Evolutionary conservation across 495 filamentous ascomycete species (phyloP).

Genomic region (Neurospora sp.): DNA sequence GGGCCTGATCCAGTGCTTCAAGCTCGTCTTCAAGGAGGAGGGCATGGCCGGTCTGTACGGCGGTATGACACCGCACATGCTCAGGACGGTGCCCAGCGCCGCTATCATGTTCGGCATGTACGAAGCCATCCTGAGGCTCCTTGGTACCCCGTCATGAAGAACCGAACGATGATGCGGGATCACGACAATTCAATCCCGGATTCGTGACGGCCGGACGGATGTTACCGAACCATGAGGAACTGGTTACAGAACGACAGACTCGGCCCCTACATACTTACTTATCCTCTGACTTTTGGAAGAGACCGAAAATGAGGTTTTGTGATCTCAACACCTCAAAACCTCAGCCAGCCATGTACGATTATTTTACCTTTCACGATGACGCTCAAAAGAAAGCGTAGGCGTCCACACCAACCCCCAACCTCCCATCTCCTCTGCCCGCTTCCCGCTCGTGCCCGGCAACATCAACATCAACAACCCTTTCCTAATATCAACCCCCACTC

Average conservation of each 20-base stretch:
- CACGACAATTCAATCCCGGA: neutral
- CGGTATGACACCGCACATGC: constrained; percentile 75
- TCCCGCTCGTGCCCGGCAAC: neutral
- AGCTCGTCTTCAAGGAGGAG: constrained; percentile 73
- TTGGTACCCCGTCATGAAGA: constrained; percentile 20
- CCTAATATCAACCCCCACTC: neutral
- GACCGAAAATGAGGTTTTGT: neutral
- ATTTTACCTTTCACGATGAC: neutral
- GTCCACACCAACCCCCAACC: neutral
- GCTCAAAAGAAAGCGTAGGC: neutral
- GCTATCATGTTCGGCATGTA: constrained; percentile 92
- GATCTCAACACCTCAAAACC: neutral
- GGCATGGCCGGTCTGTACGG: constrained; percentile 74
- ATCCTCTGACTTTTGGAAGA: neutral
- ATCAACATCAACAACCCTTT: neutral
- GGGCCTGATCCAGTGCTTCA: constrained; percentile 72
- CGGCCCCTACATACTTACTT: neutral
- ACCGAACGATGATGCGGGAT: neutral
- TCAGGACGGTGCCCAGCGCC: constrained; percentile 78
- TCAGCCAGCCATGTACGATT: neutral
- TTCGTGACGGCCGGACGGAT: neutral
- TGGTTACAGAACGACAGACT: neutral
- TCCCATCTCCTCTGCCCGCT: neutral
- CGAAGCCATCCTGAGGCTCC: constrained; percentile 61
- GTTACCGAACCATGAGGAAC: neutral